Base-by-base conservation (phyloP, 2,329 filamentous ascomycete genomes). In the Hortaea werneckii region DNA sequence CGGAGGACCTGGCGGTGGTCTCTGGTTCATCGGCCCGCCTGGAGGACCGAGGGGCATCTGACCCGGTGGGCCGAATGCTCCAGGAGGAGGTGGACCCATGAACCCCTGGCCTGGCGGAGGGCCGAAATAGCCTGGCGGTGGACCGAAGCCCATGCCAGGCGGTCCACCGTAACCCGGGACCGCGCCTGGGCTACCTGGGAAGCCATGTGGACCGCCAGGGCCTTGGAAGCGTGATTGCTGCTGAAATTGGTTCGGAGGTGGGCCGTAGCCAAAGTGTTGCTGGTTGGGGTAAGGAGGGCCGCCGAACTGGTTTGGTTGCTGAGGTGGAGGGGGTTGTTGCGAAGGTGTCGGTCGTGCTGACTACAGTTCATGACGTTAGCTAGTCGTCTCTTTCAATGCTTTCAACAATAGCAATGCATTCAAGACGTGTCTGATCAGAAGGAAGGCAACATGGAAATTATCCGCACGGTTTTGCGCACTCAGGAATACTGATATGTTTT, bases 401-500 rank as follows among this genome's bases (percentile, higher is more conserved):
- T 20, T 20, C 20, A 20, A 20, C 20, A 4, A 9, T 35, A 35
- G 32, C 32, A 35, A 12, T 35, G 32, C 32, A 35, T 35, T 20
- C 20, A 20, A n/a, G 32, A 13, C 8, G 37, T 39, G 37, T 39
- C 37, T 13, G 37, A 45, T 95, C 88, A 95, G 88, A 95, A 95
- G 89, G 89, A 95, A 95, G 89, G 88, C 89, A 95, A 95, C 89
- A 57, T 57, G 88, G 89, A 95, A 83, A 85, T 83, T 80, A 71
- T 95, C 89, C 82, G 94, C 89, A 95, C 74, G 78, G 77, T 74
- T 75, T 87, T 94, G 88, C 88, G 87, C 87, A 85, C 83, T 83
- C 85, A 85, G 85, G 83, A 83, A 80, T 77, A 79, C 78, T 74
- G 76, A 79, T 75, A 77, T 71, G 48, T 35, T 70, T 94, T 94